Conservation (phyloP, 768 basidiomycete genomes). For the Russula dissimulans region DNA sequence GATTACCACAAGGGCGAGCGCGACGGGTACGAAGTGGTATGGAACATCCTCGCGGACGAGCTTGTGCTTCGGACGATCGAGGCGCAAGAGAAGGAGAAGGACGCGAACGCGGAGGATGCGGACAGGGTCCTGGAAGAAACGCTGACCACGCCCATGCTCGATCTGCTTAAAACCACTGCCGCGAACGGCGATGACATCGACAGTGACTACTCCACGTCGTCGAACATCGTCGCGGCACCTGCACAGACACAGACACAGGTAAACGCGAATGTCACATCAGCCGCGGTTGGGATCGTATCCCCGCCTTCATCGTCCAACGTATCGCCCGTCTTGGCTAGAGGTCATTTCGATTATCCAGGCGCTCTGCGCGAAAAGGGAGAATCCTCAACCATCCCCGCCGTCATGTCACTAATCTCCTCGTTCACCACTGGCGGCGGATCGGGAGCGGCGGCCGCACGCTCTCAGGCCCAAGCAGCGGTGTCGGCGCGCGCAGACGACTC, state of each 20-base stretch:
- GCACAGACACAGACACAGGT: neutral
- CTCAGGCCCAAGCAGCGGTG: slow-evolving; percentile 41
- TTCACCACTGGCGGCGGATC: slow-evolving; percentile 32
- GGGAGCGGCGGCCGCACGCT: slow-evolving; percentile 40
- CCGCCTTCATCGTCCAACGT: slow-evolving; percentile 22
- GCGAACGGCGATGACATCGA: slow-evolving; percentile 6
- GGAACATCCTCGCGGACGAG: slow-evolving; percentile 22
- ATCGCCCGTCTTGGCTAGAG: slow-evolving; percentile 49
- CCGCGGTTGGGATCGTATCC: slow-evolving; percentile 10
- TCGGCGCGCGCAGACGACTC: slow-evolving; percentile 33
- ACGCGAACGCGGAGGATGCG: slow-evolving; percentile 18
- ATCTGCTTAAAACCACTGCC: slow-evolving; percentile 12
- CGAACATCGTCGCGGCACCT: neutral
- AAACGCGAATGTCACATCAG: too few species aligned
- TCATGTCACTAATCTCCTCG: slow-evolving; percentile 58
- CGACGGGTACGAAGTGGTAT: slow-evolving; percentile 19
- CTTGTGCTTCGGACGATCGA: slow-evolving; percentile 24
- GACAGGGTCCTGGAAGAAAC: slow-evolving; percentile 6
- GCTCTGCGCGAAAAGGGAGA: slow-evolving; percentile 34
- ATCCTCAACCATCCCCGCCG: slow-evolving; percentile 38
- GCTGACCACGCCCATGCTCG: slow-evolving; percentile 12
- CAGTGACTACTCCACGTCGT: slow-evolving; percentile 13
- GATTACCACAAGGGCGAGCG: slow-evolving; percentile 10
- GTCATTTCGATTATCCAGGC: slow-evolving; percentile 44
- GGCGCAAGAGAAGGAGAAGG: slow-evolving; percentile 37